phyloP scores from a whole-genome alignment of 2,329 filamentous ascomycete genomes.

The Beauveria sp. region DNA sequence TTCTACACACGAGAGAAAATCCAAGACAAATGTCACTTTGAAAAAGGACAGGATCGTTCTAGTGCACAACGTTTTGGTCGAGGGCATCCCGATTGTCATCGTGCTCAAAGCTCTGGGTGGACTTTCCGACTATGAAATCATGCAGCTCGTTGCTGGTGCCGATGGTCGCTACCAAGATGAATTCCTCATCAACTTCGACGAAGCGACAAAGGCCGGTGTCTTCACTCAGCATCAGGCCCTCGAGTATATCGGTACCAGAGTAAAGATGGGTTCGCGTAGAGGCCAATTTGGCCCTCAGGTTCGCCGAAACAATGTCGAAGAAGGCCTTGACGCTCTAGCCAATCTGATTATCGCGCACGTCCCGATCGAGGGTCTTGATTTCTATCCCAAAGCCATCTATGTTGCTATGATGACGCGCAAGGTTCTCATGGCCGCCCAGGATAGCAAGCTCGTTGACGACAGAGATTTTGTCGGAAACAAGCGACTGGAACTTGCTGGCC shows the following conservation, averaged over 20 bases:
- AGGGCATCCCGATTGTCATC: conserved; percentile 92
- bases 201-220: conserved; percentile 74
- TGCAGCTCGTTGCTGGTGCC: conserved; percentile 80
- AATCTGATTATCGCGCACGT: conserved; percentile 94
- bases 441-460: conserved; percentile 86
- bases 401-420: conserved; percentile 96
- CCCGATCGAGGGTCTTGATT: conserved; percentile 83
- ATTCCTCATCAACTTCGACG: conserved; percentile 92
- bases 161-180: conserved; percentile 89
- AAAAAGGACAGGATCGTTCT: conserved; percentile 90
- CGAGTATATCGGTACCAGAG: conserved; percentile 79
- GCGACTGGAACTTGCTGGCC: conserved; percentile 85
- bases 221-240: conserved; percentile 93
- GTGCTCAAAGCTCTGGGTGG: conserved; percentile 90
- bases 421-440: conserved; percentile 87
- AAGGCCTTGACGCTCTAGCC: conserved; percentile 86
- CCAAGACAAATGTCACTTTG: conserved; percentile 89
- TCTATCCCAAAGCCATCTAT: conserved; percentile 94
- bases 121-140: conserved; percentile 88
- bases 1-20: conserved; percentile 95
- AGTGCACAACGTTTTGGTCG: conserved; percentile 85
- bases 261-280: conserved; percentile 75
- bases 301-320: conserved; percentile 76
- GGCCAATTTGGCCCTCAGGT: conserved; percentile 46
- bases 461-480: conserved; percentile 98